These are phyloP conservation scores for Fusarium oxysporum DNA, from an alignment of 2,329 filamentous ascomycete genomes.

Conservation along the genomic window DNA sequence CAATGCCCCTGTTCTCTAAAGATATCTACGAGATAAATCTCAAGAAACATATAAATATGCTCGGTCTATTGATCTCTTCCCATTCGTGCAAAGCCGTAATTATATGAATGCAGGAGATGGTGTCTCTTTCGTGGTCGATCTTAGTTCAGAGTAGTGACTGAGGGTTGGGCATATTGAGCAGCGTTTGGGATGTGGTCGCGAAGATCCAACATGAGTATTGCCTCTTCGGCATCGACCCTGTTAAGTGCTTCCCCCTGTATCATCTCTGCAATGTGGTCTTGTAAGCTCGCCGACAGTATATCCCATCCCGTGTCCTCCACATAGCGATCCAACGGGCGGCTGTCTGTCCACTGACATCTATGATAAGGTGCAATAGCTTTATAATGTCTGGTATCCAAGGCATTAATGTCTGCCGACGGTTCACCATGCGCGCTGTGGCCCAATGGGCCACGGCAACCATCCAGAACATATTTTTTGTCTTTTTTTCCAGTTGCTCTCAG, in stretches of 20 bases:
- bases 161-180: fast-evolving
- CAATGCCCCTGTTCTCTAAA: fast-evolving
- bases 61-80: fast-evolving
- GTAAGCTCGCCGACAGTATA: not conserved
- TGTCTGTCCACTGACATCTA: fast-evolving
- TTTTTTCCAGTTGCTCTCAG: not conserved
- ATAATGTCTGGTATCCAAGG: not conserved
- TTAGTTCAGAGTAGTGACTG: too few species aligned
- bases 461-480: not conserved
- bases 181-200: fast-evolving
- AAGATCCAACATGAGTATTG: not conserved
- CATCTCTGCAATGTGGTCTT: fast-evolving
- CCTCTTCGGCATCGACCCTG: fast-evolving
- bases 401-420: not conserved
- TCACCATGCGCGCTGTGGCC: not conserved
- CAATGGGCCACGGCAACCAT: not conserved
- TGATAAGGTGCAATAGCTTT: not conserved
- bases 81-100: fast-evolving
- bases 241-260: not conserved
- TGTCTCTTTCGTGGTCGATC: not conserved
- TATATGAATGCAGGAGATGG: fast-evolving
- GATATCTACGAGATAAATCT: fast-evolving
- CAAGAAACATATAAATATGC: fast-evolving
- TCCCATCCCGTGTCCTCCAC: fast-evolving
- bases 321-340: fast-evolving